Evolutionary conservation across 306 rosid species (phyloP), one percentile per base, ranked within the genome.

Genomic region (Cicer yamashitae): DNA sequence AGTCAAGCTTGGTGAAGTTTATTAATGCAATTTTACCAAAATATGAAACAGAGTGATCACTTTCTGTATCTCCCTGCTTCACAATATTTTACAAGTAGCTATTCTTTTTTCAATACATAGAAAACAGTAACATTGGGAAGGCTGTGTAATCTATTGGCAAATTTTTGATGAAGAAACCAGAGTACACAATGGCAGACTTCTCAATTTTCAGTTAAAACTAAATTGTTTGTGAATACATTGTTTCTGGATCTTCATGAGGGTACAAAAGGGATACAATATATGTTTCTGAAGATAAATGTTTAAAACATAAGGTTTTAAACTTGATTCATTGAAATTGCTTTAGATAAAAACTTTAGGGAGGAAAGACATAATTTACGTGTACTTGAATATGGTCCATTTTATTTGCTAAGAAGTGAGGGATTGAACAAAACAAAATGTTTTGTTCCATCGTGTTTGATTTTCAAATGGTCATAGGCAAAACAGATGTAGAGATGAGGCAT

Each of bases 281-380:
- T 66, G 74, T 67, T 67, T 76, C 60, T 25, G 7, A 54, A 68
- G 34, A 30, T 53, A 67, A 45, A 67, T 67, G 68, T 40, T 45
- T 47, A 46, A 46, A 58, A 12, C 8, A 9, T 12, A 12, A 68
- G 62, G 22, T 38, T 70, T 48, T 20, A 46, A 59, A 50, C 57
- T 59, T 70, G 71, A 34, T 70, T 38, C 56, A 48, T 22, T 7
- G 2, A 70, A 59, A 39, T 58, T 59, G 54, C 6, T 70, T 60
- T 60, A 20, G 39, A 38, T 8, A 39, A 34, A 70, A 60, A 45
- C 56, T 34, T 46, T 12, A 18, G 71, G 54, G 37, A 39, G 17
- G 30, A 37, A 59, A 46, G 47, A 46, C 22, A 7, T 38, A 46
- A 13, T 58, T 66, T 77, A 48, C 5, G 39, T 4, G 13, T 4